Base-by-base conservation (phyloP, 768 basidiomycete genomes). In the Austroboletus eburneus region DNA sequence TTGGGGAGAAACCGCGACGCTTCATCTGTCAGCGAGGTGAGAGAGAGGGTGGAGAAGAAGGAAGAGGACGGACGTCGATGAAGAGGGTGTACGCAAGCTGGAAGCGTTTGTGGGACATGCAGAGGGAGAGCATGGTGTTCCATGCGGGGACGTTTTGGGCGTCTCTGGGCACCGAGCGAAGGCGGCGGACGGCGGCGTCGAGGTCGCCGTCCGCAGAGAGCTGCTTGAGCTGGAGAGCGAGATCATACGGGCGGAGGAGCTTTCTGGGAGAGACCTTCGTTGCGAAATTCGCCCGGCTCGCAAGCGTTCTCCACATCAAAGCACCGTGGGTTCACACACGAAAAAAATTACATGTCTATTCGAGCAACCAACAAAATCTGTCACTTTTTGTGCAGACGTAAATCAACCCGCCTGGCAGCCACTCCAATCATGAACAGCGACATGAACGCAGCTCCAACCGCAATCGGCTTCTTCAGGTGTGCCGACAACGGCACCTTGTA, bases 381-480 rank as follows among this genome's bases (percentile, higher is more conserved):
- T 56, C 38, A 65, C 46, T 65, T 55, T 59, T 69, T 74, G 55
- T 72, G 67, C 51, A 84, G 70, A 40, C 72, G 71, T 45, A 73
- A 66, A 57, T 81, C 77, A 20, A 83, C 69, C 21, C 83, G 71
- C 59, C 75, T 73, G 51, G 72, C 68, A 23, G 57, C 64, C 52
- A 73, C 63, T 36, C 67, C 72, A 45, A 72, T 61, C 51, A 70
- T 61, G 66, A 94, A 94, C 38, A 92, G 49, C 36, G 73, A 71
- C 43, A 87, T 67, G 65, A 87, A 80, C 2, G 83, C 89, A 16
- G 73, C 71, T 9, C 84, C 79, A 22, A 94, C 90, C 10, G 85
- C 80, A 23, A 89, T 45, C 1, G 91, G 90, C 67, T 98, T 98
- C 67, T 83, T 85, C 49, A 96, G 66, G 64, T 91, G 87, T n/a